phyloP scores from a whole-genome alignment of 2,329 filamentous ascomycete genomes.

The Penicillium concentricum region DNA sequence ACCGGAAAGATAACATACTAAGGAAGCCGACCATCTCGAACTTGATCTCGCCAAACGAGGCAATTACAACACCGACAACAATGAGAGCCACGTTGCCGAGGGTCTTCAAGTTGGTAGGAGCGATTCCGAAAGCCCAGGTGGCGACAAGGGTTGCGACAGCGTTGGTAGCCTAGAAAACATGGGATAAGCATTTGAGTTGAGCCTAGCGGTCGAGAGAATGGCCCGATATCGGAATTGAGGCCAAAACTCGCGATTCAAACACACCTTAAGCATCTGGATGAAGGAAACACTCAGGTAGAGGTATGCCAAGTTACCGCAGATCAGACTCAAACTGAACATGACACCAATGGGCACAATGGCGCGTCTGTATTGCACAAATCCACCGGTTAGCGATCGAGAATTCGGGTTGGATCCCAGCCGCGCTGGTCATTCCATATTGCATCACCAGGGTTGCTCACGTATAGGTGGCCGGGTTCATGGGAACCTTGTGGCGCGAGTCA shows the following conservation, averaged over 20 bases:
- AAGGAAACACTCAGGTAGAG: conserved; percentile 94
- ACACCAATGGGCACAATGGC: conserved; percentile 93
- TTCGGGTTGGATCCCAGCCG: neutral
- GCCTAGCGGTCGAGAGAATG: neutral
- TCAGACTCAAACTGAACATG: conserved; percentile 94
- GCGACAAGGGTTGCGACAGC: conserved; percentile 88
- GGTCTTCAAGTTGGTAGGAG: conserved; percentile 76
- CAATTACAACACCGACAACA: conserved; percentile 88
- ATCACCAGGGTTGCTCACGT: conserved; percentile 41
- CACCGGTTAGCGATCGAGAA: neutral
- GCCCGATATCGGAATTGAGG: neutral
- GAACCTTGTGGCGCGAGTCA: conserved; percentile 89
- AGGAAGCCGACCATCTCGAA: conserved; percentile 66
- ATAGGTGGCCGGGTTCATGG: conserved; percentile 93
- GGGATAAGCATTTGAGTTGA: neutral
- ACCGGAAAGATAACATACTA: conserved; percentile 26
- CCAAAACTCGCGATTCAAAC: conserved; percentile 14
- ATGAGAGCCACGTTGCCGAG: conserved; percentile 92
- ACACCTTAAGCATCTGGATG: conserved; percentile 97
- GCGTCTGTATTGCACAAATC: conserved; percentile 43
- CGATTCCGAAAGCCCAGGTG: conserved; percentile 80
- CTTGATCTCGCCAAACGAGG: conserved; percentile 90
- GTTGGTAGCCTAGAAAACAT: conserved; percentile 68
- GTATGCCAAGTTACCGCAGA: conserved; percentile 94
- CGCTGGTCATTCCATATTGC: neutral